These are phyloP conservation scores for Pleurotus citrinopileatus DNA, from an alignment of 768 basidiomycete species.

Conservation along the genomic window DNA sequence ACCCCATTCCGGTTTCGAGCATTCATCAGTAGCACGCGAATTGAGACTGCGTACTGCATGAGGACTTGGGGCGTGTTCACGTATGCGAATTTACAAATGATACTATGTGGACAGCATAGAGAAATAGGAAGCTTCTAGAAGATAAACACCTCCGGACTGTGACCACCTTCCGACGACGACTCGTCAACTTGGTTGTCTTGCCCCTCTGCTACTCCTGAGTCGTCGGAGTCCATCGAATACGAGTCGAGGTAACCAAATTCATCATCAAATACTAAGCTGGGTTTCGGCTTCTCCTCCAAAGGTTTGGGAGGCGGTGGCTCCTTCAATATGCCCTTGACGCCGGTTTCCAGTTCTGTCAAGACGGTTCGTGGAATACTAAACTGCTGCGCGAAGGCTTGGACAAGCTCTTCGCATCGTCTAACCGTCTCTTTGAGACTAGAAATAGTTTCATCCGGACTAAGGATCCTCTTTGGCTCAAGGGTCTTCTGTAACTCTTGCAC, in stretches of 20 bases:
- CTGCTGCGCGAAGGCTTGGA: conserved; percentile 20
- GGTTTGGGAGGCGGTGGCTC: conserved; percentile 11
- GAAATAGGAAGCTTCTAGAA: too few relatives aligned
- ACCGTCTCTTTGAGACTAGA: conserved; percentile 23
- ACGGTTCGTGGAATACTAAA: conserved; percentile 16
- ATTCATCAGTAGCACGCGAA: too few relatives aligned
- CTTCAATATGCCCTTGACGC: conserved; percentile 30
- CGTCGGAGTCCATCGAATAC: not conserved
- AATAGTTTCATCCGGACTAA: conserved; percentile 25
- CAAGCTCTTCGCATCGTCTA: conserved; percentile 23
- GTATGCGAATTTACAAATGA: too few relatives aligned
- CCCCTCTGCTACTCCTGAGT: too few relatives aligned
- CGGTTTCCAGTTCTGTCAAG: conserved; percentile 23
- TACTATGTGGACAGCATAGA: too few relatives aligned
- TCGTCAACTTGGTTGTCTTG: too few relatives aligned
- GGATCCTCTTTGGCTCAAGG: conserved; percentile 25
- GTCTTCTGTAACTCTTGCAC: conserved; percentile 23
- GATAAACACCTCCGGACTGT: too few relatives aligned
- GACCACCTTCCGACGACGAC: too few relatives aligned
- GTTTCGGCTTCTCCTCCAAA: conserved; percentile 15
- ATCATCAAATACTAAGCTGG: conserved; percentile 18
- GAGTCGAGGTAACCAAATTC: conserved; percentile 7
- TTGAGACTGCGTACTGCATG: too few relatives aligned
- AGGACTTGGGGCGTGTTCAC: too few relatives aligned
- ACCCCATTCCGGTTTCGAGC: too few relatives aligned